Base-by-base conservation (phyloP, 1,139 yeast genomes). In the Protomyces lactucae-debilis region DNA sequence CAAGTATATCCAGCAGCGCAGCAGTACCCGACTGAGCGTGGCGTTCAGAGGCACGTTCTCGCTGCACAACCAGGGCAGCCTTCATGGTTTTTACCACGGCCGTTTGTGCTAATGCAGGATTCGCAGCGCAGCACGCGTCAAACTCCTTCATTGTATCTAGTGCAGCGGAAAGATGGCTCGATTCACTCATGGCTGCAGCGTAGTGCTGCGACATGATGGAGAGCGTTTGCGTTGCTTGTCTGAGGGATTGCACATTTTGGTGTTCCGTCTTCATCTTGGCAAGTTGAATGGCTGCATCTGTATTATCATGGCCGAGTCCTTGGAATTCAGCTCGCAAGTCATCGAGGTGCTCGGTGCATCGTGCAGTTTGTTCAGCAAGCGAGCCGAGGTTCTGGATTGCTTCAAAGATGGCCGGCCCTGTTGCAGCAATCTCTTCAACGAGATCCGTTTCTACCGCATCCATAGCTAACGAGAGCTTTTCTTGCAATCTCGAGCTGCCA, bases 391-490 rank as follows among this genome's bases (percentile, higher is more conserved):
- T 96, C 65, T 85, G 91, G 65, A 95, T 77, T 0, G 97, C 92
- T 61, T 84, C 83, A 75, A 92, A 91, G 73, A 93, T 93, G 3
- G 92, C 85, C 66, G 85, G 84, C 0, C 97, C 88, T 0, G 96
- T 87, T 69, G 83, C 84, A 10, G 96, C 87, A 46, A 93, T 91
- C 73, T 92, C 97, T 56, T 83, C 81, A 23, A 92, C 87, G 57
- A 93, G 77, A 68, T 87, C 85, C 52, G 88, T 78, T 74, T 93
- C 99, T 0, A 93, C 92, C 0, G 85, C 80, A 74, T 93, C 99
- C 66, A 93, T 78, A 73, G 91, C 90, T 76, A 85, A 85, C 1
- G 95, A 87, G 53, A 93, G 77, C 71, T 85, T 85, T 56, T 91
- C 96, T 71, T 88, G 96, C n/a, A 92, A 74, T 53, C 81, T 80